Conservation (phyloP, 768 basidiomycete genomes). For the Hygrocybe coccinea region DNA sequence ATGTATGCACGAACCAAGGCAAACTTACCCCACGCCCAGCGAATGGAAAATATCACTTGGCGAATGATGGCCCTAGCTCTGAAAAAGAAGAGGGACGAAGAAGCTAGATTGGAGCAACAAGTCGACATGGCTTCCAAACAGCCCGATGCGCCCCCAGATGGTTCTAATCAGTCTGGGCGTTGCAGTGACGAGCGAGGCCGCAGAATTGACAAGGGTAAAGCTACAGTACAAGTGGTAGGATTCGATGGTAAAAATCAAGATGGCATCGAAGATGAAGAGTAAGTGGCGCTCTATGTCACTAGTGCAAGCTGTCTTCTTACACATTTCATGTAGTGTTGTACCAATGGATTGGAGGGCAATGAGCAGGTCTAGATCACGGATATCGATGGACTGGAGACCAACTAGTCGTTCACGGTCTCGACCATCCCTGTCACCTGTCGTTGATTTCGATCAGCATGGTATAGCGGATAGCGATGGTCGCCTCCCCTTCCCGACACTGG, state of each 20-base stretch:
- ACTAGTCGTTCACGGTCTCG: conserved; percentile 74
- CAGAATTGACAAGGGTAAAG: conserved; percentile 75
- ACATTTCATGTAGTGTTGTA: conserved; percentile 41
- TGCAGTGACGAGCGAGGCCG: conserved; percentile 56
- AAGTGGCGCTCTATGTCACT: conserved; percentile 31
- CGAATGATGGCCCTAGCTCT: conserved; percentile 96
- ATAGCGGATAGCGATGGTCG: conserved; percentile 38
- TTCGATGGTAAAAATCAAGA: conserved; percentile 77
- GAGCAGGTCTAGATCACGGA: conserved; percentile 85
- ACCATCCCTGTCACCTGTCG: conserved; percentile 49
- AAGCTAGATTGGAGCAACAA: conserved; percentile 28
- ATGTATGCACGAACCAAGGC: conserved; percentile 90
- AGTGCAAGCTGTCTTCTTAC: conserved; percentile 10
- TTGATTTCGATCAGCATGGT: conserved; percentile 45
- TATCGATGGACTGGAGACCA: conserved; percentile 89
- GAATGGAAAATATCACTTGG: conserved; percentile 99
- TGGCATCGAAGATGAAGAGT: conserved; percentile 69
- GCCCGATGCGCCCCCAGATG: conserved; percentile 12
- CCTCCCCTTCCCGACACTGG: conserved; percentile 40
- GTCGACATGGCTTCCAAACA: not conserved
- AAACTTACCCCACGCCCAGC: conserved; percentile 82
- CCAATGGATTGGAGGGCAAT: conserved; percentile 93
- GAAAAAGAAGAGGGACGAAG: conserved; percentile 79
- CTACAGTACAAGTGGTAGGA: conserved; percentile 70
- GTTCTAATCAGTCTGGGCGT: conserved; percentile 10